Evolutionary conservation across 768 basidiomycete genomes (phyloP).

Genomic region (Lentinula boryana): DNA sequence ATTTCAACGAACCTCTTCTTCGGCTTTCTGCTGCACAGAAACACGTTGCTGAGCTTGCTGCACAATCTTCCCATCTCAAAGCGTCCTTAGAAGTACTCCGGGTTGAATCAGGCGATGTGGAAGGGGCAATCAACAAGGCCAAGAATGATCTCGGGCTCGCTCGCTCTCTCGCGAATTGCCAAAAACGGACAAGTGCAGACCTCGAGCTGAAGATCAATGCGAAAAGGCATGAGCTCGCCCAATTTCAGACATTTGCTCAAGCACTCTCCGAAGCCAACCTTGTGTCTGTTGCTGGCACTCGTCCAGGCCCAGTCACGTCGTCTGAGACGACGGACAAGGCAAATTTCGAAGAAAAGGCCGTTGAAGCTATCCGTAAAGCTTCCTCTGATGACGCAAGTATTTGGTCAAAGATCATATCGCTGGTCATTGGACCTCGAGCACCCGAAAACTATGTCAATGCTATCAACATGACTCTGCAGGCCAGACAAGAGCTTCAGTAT

Average conservation of each 20-base stretch:
- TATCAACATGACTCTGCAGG: conserved; percentile 36
- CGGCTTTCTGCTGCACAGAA: conserved; percentile 1
- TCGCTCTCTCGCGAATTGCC: conserved; percentile 1
- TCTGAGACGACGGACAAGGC: not conserved
- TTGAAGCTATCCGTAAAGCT: conserved; percentile 37
- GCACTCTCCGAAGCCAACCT: not conserved
- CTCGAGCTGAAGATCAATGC: not conserved
- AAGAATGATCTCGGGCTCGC: not conserved
- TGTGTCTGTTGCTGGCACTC: not conserved
- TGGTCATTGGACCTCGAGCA: conserved; percentile 27
- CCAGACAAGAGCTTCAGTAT: conserved; percentile 36
- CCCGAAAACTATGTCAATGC: conserved; percentile 40
- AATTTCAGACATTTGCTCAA: not conserved
- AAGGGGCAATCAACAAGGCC: not conserved
- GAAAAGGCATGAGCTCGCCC: conserved; percentile 2
- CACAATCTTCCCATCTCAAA: not conserved
- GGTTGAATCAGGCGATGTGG: not conserved
- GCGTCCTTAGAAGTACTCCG: conserved; percentile 1
- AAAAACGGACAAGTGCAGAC: not conserved
- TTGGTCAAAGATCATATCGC: conserved; percentile 36
- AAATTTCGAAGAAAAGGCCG: conserved; percentile 32
- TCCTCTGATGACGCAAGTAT: conserved; percentile 28
- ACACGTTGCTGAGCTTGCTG: not conserved
- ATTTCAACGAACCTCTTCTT: not conserved
- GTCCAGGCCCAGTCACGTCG: conserved; percentile 5